These are phyloP conservation scores for Pseudocercospora eumusae DNA, from an alignment of 2,329 filamentous ascomycete genomes.

Conservation along the genomic window DNA sequence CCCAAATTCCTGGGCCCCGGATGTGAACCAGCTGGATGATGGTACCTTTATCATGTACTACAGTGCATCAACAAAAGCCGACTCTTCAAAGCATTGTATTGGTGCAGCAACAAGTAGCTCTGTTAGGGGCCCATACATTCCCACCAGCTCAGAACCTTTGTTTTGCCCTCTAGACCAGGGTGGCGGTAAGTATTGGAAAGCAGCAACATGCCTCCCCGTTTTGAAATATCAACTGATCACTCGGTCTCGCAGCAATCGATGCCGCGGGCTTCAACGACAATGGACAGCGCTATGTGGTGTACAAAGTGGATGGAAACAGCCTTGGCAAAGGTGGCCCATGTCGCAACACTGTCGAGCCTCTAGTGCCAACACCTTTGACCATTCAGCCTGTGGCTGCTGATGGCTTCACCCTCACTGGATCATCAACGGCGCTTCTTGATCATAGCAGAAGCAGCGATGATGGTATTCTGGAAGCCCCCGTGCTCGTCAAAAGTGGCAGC, in stretches of 20 bases:
- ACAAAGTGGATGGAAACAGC: slow-evolving; percentile 44
- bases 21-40: slow-evolving; percentile 54
- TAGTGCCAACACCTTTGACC: slow-evolving; percentile 37
- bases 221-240: background rate
- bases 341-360: slow-evolving; percentile 39
- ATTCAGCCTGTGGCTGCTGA: slow-evolving; percentile 38
- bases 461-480: slow-evolving; percentile 40
- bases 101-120: slow-evolving; percentile 37
- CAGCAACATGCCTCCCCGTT: background rate
- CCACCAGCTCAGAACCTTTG: slow-evolving; percentile 32
- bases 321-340: slow-evolving; percentile 35
- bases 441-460: slow-evolving; percentile 36
- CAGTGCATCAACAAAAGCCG: slow-evolving; percentile 32
- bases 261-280: slow-evolving; percentile 39
- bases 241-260: slow-evolving; percentile 36
- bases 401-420: slow-evolving; percentile 36
- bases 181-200: slow-evolving; percentile 19
- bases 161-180: slow-evolving; percentile 36
- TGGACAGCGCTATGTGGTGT: slow-evolving; percentile 38
- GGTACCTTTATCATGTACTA: slow-evolving; percentile 42
- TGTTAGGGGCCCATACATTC: slow-evolving; percentile 36
- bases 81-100: slow-evolving; percentile 39
- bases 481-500: slow-evolving; percentile 32
- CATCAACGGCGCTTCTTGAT: slow-evolving; percentile 34
- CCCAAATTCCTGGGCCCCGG: slow-evolving; percentile 62